phyloP scores from a whole-genome alignment of 805 yeast species.

The Starmerella floricola region DNA sequence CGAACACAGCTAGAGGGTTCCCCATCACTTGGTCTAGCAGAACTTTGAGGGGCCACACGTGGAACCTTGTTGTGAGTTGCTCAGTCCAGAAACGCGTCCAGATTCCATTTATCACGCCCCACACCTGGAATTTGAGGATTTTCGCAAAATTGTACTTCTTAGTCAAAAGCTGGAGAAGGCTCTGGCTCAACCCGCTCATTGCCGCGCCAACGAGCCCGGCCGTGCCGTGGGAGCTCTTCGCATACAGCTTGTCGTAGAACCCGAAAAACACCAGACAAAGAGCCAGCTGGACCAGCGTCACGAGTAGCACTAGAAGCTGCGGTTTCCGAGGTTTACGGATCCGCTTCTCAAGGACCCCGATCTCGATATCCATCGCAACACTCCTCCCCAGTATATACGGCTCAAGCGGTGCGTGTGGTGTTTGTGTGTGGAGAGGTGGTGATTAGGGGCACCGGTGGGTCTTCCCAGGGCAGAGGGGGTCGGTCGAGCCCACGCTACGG shows the following conservation, averaged over 20 bases:
- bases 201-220: slow-evolving; percentile 26
- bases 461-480: not conserved
- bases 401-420: too few relatives aligned
- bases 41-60: slow-evolving; percentile 20
- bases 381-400: too few relatives aligned
- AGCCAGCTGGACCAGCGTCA: slow-evolving; percentile 20
- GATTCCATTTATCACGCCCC: slow-evolving; percentile 30
- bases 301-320: slow-evolving; percentile 12
- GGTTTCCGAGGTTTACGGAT: slow-evolving; percentile 21
- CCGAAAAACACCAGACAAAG: slow-evolving; percentile 21
- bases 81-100: slow-evolving; percentile 32
- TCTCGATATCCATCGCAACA: slow-evolving; percentile 21
- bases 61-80: slow-evolving; percentile 23
- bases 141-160: slow-evolving; percentile 17
- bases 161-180: slow-evolving; percentile 25
- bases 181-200: slow-evolving; percentile 28
- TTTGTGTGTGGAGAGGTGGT: too few relatives aligned
- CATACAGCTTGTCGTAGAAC: slow-evolving; percentile 21
- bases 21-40: slow-evolving; percentile 28
- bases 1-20: slow-evolving; percentile 27
- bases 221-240: slow-evolving; percentile 25
- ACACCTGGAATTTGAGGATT: slow-evolving; percentile 28
- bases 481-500: too few relatives aligned
- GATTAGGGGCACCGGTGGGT: too few relatives aligned
- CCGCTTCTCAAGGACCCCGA: slow-evolving; percentile 22